phyloP scores from a whole-genome alignment of 1,284 basidiomycete genomes.

The Sphaerobolus stellatus region DNA sequence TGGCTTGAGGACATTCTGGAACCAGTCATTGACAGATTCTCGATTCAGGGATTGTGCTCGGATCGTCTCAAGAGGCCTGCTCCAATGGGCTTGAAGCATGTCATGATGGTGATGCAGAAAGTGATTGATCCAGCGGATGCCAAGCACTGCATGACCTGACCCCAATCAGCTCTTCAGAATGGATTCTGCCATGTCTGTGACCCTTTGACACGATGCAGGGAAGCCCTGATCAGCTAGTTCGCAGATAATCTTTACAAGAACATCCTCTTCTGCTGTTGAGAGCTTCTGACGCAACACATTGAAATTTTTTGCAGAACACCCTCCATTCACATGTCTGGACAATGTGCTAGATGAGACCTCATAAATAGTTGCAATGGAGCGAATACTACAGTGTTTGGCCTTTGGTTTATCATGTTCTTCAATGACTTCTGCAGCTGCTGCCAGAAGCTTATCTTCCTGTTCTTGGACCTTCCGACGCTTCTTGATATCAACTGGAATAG shows the following conservation, averaged over 20 bases:
- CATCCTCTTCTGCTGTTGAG: constrained; percentile 22
- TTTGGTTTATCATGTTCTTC: constrained; percentile 3
- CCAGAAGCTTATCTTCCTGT: not conserved
- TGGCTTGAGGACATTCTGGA: constrained; percentile 20
- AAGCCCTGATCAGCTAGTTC: not conserved
- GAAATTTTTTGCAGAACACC: constrained; percentile 13
- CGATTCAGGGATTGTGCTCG: constrained; percentile 28
- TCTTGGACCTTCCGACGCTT: not conserved
- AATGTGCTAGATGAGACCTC: constrained; percentile 1
- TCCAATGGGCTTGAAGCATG: constrained; percentile 27
- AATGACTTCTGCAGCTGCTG: not conserved
- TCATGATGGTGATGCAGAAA: constrained; percentile 17
- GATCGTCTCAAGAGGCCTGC: constrained; percentile 26
- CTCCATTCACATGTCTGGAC: not conserved
- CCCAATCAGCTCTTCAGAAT: not conserved
- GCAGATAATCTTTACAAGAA: not conserved
- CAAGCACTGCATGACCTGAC: not conserved
- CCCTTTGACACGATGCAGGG: not conserved
- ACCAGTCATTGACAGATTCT: constrained; percentile 24
- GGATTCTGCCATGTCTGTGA: constrained; percentile 20
- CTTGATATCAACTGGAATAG: not conserved
- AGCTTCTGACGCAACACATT: constrained; percentile 25
- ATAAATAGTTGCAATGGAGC: constrained; percentile 3
- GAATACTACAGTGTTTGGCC: constrained; percentile 9
- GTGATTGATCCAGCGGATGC: constrained; percentile 14